These are phyloP conservation scores for Calonectria crousiana DNA, from an alignment of 2,329 filamentous ascomycete species.

Conservation along the genomic window DNA sequence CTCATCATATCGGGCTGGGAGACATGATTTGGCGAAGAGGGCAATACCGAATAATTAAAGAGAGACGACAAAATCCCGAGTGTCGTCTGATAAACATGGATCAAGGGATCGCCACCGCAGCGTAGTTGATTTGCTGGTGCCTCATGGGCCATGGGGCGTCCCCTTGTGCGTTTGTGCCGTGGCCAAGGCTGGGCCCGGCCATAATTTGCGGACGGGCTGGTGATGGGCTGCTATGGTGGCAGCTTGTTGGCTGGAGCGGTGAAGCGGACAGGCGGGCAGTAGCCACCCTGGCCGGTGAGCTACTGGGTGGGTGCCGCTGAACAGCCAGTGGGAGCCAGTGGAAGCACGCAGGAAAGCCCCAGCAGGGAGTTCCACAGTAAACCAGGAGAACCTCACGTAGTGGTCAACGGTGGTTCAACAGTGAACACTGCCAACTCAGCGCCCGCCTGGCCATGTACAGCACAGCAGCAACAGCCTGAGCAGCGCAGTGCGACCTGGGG, in stretches of 20 bases:
- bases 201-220: conserved; percentile 27
- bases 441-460: neutral
- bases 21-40: neutral
- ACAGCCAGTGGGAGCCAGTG: conserved; percentile 12
- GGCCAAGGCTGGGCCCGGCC: conserved; percentile 18
- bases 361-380: conserved; percentile 12
- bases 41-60: neutral
- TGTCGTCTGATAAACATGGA: conserved; percentile 44
- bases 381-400: conserved; percentile 1
- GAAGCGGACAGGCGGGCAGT: conserved; percentile 23
- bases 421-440: conserved; percentile 6
- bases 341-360: conserved; percentile 18
- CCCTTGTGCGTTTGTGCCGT: conserved; percentile 11
- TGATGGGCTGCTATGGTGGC: conserved; percentile 10
- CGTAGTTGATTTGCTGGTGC: neutral
- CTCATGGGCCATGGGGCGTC: conserved; percentile 4
- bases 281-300: conserved; percentile 21
- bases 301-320: neutral
- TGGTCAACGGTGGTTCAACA: conserved; percentile 4
- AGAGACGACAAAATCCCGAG: conserved; percentile 28
- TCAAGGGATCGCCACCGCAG: conserved; percentile 38
- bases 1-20: neutral
- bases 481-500: neutral
- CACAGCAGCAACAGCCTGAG: conserved; percentile 5
- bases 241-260: conserved; percentile 33